Conservation (phyloP, 2,329 filamentous ascomycete genomes). For the Pseudogymnoascus destructans region DNA sequence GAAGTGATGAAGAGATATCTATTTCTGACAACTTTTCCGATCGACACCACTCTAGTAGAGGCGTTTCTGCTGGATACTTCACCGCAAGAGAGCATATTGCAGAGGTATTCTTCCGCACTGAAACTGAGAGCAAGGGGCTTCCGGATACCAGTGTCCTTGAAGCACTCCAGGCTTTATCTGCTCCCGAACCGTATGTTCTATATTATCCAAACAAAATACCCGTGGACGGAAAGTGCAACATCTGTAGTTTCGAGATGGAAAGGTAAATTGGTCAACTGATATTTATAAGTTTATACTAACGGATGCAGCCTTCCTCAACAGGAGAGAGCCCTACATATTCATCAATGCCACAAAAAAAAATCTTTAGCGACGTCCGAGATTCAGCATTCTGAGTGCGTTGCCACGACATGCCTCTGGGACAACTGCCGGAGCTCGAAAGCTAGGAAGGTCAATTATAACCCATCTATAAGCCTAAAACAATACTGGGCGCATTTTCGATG, state of each 20-base stretch:
- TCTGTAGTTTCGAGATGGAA: not conserved
- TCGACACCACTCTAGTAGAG: not conserved
- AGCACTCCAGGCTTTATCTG: not conserved
- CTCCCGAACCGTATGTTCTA: not conserved
- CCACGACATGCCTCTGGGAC: not conserved
- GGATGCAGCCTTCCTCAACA: constrained; percentile 1
- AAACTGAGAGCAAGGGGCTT: not conserved
- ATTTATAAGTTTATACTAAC: not conserved
- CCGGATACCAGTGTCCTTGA: not conserved
- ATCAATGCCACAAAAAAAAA: constrained; percentile 4
- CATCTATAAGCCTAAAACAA: not conserved
- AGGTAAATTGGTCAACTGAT: not conserved
- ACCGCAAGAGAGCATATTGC: not conserved
- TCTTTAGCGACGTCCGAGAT: not conserved
- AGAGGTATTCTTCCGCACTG: not conserved
- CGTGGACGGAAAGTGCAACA: not conserved
- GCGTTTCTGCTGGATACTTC: not conserved
- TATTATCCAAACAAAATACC: not conserved
- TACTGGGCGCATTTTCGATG: not conserved
- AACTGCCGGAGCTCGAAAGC: not conserved
- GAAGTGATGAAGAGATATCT: not conserved
- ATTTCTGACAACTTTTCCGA: not conserved
- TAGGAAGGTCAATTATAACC: not conserved
- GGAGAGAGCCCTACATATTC: constrained; percentile 6
- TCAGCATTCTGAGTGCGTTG: constrained; percentile 1